These are phyloP conservation scores for Tausonia pullulans DNA, from an alignment of 1,284 basidiomycete genomes.

Conservation along the genomic window DNA sequence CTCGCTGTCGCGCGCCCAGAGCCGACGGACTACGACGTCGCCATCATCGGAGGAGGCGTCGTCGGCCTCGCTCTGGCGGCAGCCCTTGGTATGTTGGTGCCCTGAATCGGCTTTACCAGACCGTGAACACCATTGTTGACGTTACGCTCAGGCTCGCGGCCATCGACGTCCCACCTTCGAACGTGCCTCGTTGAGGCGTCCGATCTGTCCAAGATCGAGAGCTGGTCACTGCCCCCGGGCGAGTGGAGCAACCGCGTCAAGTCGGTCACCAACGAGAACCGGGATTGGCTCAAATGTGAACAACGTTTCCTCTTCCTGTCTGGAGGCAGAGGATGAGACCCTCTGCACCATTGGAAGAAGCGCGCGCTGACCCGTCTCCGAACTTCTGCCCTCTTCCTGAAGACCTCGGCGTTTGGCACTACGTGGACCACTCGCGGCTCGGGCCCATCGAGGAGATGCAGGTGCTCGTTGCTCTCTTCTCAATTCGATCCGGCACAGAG, in stretches of 20 bases:
- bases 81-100: slow-evolving; percentile 54
- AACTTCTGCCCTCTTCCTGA: not conserved
- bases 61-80: slow-evolving; percentile 81
- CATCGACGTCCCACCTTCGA: slow-evolving; percentile 8
- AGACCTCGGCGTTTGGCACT: slow-evolving; percentile 75
- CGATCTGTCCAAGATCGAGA: slow-evolving; percentile 53
- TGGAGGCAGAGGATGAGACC: too few species aligned
- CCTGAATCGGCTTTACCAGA: too few species aligned
- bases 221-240: slow-evolving; percentile 51
- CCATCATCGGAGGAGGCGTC: slow-evolving; percentile 90
- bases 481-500: not conserved
- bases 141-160: not conserved
- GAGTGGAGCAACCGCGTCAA: slow-evolving; percentile 78
- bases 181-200: slow-evolving; percentile 13
- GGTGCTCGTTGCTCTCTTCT: slow-evolving; percentile 35
- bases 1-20: not conserved
- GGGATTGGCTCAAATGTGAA: slow-evolving; percentile 60
- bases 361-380: too few species aligned
- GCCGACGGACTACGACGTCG: slow-evolving; percentile 57
- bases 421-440: slow-evolving; percentile 61
- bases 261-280: slow-evolving; percentile 76
- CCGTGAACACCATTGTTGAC: too few species aligned
- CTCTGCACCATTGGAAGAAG: too few species aligned
- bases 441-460: slow-evolving; percentile 72
- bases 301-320: not conserved